Conservation (phyloP, 495 filamentous ascomycete genomes). For the Melanomma pulvis-pyrius region DNA sequence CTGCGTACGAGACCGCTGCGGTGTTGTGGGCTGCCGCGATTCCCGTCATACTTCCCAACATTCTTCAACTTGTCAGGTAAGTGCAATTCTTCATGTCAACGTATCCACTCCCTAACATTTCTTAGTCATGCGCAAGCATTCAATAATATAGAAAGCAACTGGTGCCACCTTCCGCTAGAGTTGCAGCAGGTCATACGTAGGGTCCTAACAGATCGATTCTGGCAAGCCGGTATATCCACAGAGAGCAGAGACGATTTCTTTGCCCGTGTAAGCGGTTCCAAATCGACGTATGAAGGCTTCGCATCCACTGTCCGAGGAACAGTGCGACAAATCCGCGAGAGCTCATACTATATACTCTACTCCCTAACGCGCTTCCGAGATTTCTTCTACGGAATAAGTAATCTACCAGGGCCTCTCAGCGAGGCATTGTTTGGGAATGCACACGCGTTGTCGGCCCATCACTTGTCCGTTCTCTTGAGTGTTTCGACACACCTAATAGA, state of each 20-base stretch:
- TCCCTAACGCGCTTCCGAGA: constrained; percentile 86
- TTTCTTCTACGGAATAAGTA: constrained; percentile 84
- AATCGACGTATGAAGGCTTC: constrained; percentile 86
- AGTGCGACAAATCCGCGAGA: constrained; percentile 85
- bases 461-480: constrained; percentile 86
- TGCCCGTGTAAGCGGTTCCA: constrained; percentile 83
- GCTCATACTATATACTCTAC: constrained; percentile 89
- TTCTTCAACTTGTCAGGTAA: constrained; percentile 83
- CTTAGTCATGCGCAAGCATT: constrained; percentile 86
- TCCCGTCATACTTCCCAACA: constrained; percentile 78
- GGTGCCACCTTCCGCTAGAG: constrained; percentile 75
- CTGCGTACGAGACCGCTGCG: constrained; percentile 70
- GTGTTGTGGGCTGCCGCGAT: constrained; percentile 81
- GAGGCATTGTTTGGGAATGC: constrained; percentile 84
- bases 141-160: constrained; percentile 76
- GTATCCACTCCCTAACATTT: constrained; percentile 34
- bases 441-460: constrained; percentile 83
- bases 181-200: constrained; percentile 76
- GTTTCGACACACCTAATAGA: constrained; percentile 85
- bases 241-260: constrained; percentile 97
- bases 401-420: constrained; percentile 81
- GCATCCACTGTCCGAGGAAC: constrained; percentile 89
- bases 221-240: constrained; percentile 95
- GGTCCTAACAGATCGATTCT: constrained; percentile 93
- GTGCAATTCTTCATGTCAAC: constrained; percentile 8